Base-by-base conservation (phyloP, 371 early-diverging fungal species). In the Circinella minor region DNA sequence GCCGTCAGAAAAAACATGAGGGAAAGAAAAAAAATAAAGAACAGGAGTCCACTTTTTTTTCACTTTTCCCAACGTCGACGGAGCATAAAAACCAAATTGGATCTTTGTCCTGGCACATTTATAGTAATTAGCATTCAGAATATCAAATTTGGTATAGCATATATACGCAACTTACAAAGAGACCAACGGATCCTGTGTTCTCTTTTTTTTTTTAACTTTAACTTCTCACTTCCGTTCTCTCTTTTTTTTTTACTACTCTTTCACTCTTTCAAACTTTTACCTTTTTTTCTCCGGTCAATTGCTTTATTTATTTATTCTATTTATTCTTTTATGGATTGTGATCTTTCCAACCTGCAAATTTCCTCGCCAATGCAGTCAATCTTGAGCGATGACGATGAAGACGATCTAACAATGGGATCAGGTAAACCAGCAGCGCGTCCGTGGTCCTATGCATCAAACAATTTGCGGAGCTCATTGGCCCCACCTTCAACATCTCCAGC, bases 361-460 rank as follows among this genome's bases (percentile, higher is more conserved):
- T 54, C 65, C 5, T 66, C 63, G 47, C 43, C 61, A 18, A 48
- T 62, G 60, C 70, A 61, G 34, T 59, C 61, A n/a, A 34, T 67
- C 11, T n/a, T 43, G 10, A 60, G 48, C 8, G 59, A 39, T 46
- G 65, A 65, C 51, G 54, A 65, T 38, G 63, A 49, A 14, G 54
- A 51, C 54, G 54, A 54, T 38, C 36, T 47, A 38, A 17, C 49
- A 9, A 49, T 47, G 38, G 36, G n/a, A 37, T n/a, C 65, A 18
- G 18, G 18, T 61, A 60, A n/a, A 36, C 18, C 47, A 27, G 34
- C 39, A 20, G 54, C 68, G 61, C 68, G 68, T 61, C 68, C 68
- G 36, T 61, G 61, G 68, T 67, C 68, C 49, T 67, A 67, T 67
- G 61, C 65, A 54, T 54, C 68, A 47, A 46, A 27, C 14, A 59